These are phyloP conservation scores for Solidago caesia DNA, from an alignment of 129 eudicot species.

Conservation along the genomic window DNA sequence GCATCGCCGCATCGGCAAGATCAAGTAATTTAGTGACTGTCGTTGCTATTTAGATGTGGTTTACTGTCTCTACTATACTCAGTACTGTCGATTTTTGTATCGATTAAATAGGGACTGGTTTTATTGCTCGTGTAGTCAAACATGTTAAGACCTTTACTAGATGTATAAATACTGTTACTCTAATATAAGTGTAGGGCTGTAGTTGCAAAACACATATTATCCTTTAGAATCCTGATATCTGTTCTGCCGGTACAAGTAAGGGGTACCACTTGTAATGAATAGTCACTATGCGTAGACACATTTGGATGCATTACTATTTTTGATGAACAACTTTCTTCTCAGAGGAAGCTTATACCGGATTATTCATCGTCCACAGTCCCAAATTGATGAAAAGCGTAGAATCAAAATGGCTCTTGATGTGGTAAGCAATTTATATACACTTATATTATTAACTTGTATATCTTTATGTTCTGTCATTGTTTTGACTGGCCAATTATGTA, in stretches of 20 bases:
- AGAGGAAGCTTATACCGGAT: slow-evolving; percentile 98
- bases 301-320: slow-evolving; percentile 10
- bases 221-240: too few relatives aligned
- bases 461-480: slow-evolving; percentile 18
- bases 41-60: too few relatives aligned
- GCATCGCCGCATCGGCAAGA: too few relatives aligned
- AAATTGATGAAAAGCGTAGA: slow-evolving; percentile 91
- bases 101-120: background rate
- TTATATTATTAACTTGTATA: background rate
- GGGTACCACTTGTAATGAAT: slow-evolving; percentile 3
- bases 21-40: too few relatives aligned
- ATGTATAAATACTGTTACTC: too few relatives aligned
- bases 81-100: too few relatives aligned
- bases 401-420: slow-evolving; percentile 99
- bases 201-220: too few relatives aligned
- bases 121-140: background rate
- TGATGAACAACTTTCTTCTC: slow-evolving; percentile 14
- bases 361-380: slow-evolving; percentile 96
- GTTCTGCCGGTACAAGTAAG: background rate
- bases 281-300: slow-evolving; percentile 16
- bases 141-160: background rate
- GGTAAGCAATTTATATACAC: slow-evolving; percentile 45
- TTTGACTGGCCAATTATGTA: slow-evolving; percentile 33
- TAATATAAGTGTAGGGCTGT: too few relatives aligned
- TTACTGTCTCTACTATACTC: too few relatives aligned